Evolutionary conservation across 495 filamentous ascomycete species (phyloP).

Genomic region (Gamarada debralockiae): DNA sequence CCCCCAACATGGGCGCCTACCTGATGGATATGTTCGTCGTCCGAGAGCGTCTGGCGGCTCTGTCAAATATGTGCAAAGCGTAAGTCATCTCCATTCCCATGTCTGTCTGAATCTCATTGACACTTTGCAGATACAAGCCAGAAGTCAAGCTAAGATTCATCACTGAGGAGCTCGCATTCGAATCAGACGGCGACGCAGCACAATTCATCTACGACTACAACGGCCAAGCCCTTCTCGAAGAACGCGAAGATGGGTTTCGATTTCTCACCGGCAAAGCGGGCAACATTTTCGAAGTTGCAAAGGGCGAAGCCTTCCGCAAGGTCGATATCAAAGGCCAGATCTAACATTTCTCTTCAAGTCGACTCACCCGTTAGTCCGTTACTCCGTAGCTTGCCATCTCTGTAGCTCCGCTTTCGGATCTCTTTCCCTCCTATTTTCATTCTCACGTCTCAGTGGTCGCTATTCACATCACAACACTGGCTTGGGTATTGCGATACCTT

Average conservation of each 20-base stretch:
- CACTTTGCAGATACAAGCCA: constrained; percentile 70
- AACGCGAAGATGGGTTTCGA: constrained; percentile 66
- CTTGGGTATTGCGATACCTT: constrained; percentile 9
- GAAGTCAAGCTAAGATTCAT: constrained; percentile 87
- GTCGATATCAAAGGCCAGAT: constrained; percentile 98
- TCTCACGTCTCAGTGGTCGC: constrained; percentile 13
- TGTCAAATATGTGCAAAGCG: constrained; percentile 90
- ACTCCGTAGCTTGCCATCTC: constrained; percentile 9
- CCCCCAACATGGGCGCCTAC: constrained; percentile 96
- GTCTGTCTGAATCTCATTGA: not conserved
- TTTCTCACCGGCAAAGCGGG: constrained; percentile 75
- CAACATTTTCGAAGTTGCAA: constrained; percentile 67
- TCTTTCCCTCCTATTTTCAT: constrained; percentile 18
- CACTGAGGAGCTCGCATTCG: constrained; percentile 92
- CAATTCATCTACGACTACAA: constrained; percentile 81
- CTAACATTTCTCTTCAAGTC: constrained; percentile 39
- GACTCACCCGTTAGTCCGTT: not conserved
- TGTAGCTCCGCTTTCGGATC: constrained; percentile 18
- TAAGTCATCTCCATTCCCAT: constrained; percentile 53
- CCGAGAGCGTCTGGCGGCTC: constrained; percentile 85
- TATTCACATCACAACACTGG: constrained; percentile 7
- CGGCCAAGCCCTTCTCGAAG: constrained; percentile 72
- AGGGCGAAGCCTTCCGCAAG: constrained; percentile 67
- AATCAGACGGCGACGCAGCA: constrained; percentile 84
- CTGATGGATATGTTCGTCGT: constrained; percentile 98